Evolutionary conservation across 106 monocot species (phyloP).

Genomic region (Triglochin maritima): DNA sequence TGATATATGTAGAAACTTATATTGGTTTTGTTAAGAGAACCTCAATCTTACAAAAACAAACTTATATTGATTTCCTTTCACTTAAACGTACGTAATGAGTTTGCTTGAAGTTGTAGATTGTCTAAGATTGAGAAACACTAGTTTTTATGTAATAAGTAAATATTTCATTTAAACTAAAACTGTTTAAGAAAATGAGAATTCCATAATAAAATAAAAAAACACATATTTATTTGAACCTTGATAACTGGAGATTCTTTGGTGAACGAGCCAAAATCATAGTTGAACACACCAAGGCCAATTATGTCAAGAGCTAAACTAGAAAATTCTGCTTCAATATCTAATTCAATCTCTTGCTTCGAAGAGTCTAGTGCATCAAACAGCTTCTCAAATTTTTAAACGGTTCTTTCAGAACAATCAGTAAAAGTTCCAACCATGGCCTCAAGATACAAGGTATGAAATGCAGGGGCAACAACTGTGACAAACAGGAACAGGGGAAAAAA

Average conservation of each 20-base stretch:
- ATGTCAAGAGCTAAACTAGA: conserved; percentile 94
- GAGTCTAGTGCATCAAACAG: conserved; percentile 26
- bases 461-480: conserved; percentile 89
- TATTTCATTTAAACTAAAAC: too few species aligned
- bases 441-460: conserved; percentile 82
- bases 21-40: too few species aligned
- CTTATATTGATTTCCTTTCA: too few species aligned
- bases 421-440: conserved; percentile 89
- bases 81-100: too few species aligned
- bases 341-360: conserved; percentile 37
- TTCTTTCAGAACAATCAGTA: conserved; percentile 73
- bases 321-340: conserved; percentile 98
- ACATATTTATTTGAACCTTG: conserved; percentile 38
- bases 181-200: too few species aligned
- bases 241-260: conserved; percentile 98
- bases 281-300: conserved; percentile 95
- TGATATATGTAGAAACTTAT: too few species aligned
- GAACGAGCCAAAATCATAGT: conserved; percentile 94
- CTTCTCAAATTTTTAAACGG: conserved; percentile 68
- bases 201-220: background rate
- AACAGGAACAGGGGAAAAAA: background rate
- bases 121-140: too few species aligned
- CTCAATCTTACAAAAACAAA: too few species aligned
- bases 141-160: too few species aligned
- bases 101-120: too few species aligned